Percentiles rank a stretch among this genome's conserved stretches.
Conservation (phyloP, 2,329 filamentous ascomycete genomes). For the Fusarium keratoplasticum region DNA sequence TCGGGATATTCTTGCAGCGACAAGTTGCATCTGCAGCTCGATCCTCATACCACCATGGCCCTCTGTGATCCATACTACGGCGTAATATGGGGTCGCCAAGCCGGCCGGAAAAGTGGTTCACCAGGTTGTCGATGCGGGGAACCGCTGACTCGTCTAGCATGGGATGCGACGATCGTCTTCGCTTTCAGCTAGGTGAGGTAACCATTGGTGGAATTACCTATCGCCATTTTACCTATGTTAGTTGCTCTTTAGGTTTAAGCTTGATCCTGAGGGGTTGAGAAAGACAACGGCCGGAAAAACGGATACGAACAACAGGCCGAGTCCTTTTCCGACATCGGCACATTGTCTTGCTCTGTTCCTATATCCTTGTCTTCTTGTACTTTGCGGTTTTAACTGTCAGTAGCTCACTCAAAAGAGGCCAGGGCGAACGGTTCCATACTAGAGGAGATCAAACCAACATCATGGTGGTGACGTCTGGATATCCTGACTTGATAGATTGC, state of each 20-base stretch:
- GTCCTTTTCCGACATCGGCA: conserved; percentile 1
- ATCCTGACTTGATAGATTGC: neutral
- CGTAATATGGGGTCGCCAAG: neutral
- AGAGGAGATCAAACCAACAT: neutral
- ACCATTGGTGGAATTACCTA: neutral
- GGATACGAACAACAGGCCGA: neutral
- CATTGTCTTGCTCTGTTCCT: neutral
- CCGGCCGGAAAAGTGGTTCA: conserved; percentile 2
- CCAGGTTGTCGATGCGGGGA: neutral
- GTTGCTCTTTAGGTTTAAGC: neutral
- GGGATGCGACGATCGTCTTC: neutral
- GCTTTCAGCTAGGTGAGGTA: neutral
- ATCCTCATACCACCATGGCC: neutral
- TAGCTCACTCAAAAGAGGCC: neutral
- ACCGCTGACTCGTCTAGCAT: neutral
- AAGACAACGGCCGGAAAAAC: neutral
- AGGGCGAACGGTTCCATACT: neutral
- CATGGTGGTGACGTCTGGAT: neutral
- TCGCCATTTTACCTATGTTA: neutral
- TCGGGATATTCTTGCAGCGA: neutral
- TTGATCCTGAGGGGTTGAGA: neutral
- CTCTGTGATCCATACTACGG: neutral
- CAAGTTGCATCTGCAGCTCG: neutral
- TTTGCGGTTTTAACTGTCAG: neutral
- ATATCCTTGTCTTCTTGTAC: neutral